Conservation (phyloP, 202 grass and related monocot genomes). For the Elaeis oleifera region DNA sequence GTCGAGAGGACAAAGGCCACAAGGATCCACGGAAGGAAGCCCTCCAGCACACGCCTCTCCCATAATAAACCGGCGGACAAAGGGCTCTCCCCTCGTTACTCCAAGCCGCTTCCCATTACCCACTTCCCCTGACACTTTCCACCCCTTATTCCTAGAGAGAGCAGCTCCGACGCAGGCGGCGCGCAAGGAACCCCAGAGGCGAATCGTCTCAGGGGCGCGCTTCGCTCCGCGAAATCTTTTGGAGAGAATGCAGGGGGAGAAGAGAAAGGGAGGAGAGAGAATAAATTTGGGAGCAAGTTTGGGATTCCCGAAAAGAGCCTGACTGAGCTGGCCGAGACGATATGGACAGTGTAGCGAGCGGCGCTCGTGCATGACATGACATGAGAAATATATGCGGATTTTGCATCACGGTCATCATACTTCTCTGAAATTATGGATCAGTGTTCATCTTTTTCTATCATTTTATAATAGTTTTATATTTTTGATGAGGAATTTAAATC, state of each 20-base stretch:
- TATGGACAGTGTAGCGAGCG: background rate
- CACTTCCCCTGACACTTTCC: background rate
- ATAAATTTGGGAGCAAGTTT: conserved; percentile 3
- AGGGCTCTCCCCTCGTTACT: background rate
- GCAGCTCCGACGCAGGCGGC: conserved; percentile 27
- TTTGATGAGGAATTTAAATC: no score
- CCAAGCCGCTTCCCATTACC: background rate
- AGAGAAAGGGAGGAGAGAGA: no score
- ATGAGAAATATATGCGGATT: background rate
- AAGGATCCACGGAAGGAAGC: conserved; percentile 6
- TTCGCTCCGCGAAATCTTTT: background rate
- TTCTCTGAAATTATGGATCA: no score
- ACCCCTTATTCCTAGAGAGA: background rate
- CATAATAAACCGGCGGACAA: conserved; percentile 16
- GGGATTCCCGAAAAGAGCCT: conserved; percentile 17
- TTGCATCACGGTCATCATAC: no score
- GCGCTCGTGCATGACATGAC: conserved; percentile 26
- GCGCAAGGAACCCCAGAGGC: conserved; percentile 14
- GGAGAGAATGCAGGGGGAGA: background rate
- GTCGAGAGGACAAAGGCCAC: conserved; percentile 7
- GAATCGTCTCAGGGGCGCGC: conserved; percentile 15
- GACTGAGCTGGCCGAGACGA: conserved; percentile 1
- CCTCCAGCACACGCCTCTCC: background rate
- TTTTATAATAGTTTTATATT: no score
- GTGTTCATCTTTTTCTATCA: no score